Evolutionary conservation across 192 early-diverging fungal genomes (phyloP).

Genomic region (Rhizoclosmatium sp.): DNA sequence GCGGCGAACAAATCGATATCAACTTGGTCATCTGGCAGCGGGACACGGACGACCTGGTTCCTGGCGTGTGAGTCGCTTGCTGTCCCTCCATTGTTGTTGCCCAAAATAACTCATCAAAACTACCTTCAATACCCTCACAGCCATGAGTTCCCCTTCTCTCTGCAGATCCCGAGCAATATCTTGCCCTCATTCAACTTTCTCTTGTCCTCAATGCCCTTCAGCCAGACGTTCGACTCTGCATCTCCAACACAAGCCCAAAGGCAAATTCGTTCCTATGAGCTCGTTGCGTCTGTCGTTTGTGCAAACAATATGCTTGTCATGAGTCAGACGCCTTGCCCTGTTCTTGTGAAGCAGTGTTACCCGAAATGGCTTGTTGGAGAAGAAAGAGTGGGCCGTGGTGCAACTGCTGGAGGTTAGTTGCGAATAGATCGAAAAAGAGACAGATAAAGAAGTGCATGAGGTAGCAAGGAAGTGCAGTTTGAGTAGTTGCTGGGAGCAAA

Average conservation of each 20-base stretch:
- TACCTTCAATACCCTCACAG: not conserved
- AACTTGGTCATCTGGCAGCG: constrained; percentile 22
- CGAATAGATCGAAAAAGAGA: too few relatives aligned
- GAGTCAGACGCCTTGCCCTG: constrained; percentile 17
- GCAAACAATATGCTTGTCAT: constrained; percentile 16
- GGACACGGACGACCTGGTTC: not conserved
- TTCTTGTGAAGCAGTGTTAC: constrained; percentile 22
- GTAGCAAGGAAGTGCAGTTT: too few relatives aligned
- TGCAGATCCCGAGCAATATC: constrained; percentile 32
- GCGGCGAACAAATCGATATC: constrained; percentile 15
- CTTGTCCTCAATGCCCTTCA: constrained; percentile 31
- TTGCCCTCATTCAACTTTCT: constrained; percentile 31
- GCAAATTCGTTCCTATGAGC: constrained; percentile 24
- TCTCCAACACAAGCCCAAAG: constrained; percentile 13
- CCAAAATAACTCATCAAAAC: not conserved
- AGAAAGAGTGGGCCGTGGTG: constrained; percentile 22
- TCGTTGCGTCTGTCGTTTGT: constrained; percentile 27
- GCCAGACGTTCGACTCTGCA: constrained; percentile 26
- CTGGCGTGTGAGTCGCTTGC: constrained; percentile 18
- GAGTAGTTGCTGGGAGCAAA: too few relatives aligned
- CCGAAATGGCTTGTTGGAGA: constrained; percentile 18
- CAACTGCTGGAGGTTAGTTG: constrained; percentile 17
- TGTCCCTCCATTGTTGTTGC: not conserved
- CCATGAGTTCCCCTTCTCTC: constrained; percentile 36
- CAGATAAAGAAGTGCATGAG: too few relatives aligned